Base-by-base conservation (phyloP, 2,329 filamentous ascomycete genomes). In the Talaromyces sp. region DNA sequence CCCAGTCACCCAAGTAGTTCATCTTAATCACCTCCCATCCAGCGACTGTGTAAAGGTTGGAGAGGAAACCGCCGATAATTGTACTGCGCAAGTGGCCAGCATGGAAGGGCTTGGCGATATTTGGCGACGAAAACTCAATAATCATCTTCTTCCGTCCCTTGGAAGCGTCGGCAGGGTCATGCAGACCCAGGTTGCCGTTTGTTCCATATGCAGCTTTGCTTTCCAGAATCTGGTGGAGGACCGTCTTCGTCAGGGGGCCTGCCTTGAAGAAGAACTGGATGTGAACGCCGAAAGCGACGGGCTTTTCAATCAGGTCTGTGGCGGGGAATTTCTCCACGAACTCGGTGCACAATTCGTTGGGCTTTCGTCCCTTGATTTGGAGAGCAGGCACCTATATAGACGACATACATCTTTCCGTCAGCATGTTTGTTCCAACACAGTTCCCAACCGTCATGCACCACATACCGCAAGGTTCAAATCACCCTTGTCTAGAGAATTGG, bases 1-100 rank as follows among this genome's bases (percentile, higher is more conserved):
- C 86, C 86, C 86, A 89, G 69, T 89, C 86, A 64, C 86, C 86
- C 4, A 88, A 80, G 72, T 88, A 88, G 76, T 89, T 88, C 82
- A 88, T 84, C 63, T 83, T 81, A 56, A 83, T 75, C 2, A 87
- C 85, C 14, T 87, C 82, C 84, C 85, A 87, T 59, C 86, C 86
- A 65, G 84, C 82, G 47, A 81, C 78, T 61, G 83, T 81, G 72
- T 86, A 85, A 10, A 88, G 74, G 68, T 88, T 88, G 14, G 84
- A 79, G 31, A 88, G 75, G 74, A 88, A 89, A 61, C 85, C 86
- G 65, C 86, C 86, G 61, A 89, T 87, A 70, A 89, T 88, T 54
- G 86, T 88, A 74, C 84, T 87, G 68, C 86, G 80, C 71, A 89
- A 73, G 73, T 89, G 86, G 56, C 85, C 86, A 8, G 85, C 85